phyloP scores from a whole-genome alignment of 495 filamentous ascomycete genomes.

The Beverwykella pulmonaria region DNA sequence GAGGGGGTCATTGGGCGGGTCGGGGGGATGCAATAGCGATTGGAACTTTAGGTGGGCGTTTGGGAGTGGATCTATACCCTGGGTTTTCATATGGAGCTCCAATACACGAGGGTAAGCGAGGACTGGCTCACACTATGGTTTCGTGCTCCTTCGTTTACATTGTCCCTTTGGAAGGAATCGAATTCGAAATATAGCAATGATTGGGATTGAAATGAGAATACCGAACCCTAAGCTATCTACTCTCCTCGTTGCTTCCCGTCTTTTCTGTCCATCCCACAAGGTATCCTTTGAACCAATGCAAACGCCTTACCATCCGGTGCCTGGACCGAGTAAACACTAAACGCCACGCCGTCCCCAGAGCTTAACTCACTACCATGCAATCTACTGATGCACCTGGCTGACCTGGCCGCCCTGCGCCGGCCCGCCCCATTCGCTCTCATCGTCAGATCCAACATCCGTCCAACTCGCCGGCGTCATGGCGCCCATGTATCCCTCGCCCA shows the following conservation, averaged over 20 bases:
- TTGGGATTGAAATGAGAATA: conserved; percentile 4
- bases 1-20: conserved; percentile 61
- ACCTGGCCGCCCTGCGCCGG: conserved; percentile 12
- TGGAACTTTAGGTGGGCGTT: neutral
- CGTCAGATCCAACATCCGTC: conserved; percentile 41
- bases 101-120: too few relatives aligned
- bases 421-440: conserved; percentile 37
- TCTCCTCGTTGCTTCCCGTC: too few relatives aligned
- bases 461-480: conserved; percentile 36
- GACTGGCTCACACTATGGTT: too few relatives aligned
- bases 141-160: too few relatives aligned
- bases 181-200: neutral
- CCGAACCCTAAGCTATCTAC: neutral
- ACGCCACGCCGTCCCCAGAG: neutral
- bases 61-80: neutral
- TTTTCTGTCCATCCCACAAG: too few relatives aligned
- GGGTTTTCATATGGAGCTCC: neutral
- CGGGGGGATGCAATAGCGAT: conserved; percentile 7
- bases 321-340: neutral
- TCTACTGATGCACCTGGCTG: conserved; percentile 20
- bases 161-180: neutral
- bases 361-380: too few relatives aligned
- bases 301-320: neutral
- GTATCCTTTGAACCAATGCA: neutral
- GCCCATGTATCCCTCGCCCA: conserved; percentile 18